Percentiles rank a stretch among this genome's conserved stretches.
These are phyloP conservation scores for Quercus robur DNA, from an alignment of 306 rosid genomes.

Conservation along the genomic window DNA sequence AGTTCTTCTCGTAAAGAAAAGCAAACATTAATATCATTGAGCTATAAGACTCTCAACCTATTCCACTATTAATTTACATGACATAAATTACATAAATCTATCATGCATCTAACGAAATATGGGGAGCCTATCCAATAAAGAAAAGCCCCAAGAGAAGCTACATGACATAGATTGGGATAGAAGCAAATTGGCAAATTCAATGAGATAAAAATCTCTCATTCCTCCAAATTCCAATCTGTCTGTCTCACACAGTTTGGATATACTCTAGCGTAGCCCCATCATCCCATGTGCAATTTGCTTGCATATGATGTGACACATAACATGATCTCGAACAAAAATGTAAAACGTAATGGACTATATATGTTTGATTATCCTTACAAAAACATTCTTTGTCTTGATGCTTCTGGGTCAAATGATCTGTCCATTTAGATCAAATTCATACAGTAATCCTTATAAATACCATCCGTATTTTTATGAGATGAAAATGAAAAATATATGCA, in stretches of 20 bases:
- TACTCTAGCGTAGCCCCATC: background rate
- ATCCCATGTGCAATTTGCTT: slow-evolving; percentile 31
- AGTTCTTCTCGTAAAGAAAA: no score
- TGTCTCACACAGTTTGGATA: background rate
- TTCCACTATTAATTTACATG: no score
- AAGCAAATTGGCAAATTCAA: background rate
- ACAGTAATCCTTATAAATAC: no score
- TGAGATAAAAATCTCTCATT: background rate
- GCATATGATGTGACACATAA: slow-evolving; percentile 28
- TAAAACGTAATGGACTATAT: background rate
- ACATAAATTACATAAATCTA: no score
- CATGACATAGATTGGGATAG: background rate
- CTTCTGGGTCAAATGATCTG: background rate
- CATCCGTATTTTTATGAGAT: no score
- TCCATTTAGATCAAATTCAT: no score
- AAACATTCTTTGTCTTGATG: background rate
- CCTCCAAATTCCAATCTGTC: no score
- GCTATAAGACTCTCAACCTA: no score
- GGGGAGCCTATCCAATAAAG: no score
- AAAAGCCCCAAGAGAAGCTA: background rate
- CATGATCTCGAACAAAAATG: slow-evolving; percentile 28
- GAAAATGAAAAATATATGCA: no score
- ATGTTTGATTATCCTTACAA: background rate
- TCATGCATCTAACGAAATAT: no score
- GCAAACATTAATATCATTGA: no score